Evolutionary conservation across 352 stramenopile species (phyloP).

Genomic region (Globisporangium nodosum): DNA sequence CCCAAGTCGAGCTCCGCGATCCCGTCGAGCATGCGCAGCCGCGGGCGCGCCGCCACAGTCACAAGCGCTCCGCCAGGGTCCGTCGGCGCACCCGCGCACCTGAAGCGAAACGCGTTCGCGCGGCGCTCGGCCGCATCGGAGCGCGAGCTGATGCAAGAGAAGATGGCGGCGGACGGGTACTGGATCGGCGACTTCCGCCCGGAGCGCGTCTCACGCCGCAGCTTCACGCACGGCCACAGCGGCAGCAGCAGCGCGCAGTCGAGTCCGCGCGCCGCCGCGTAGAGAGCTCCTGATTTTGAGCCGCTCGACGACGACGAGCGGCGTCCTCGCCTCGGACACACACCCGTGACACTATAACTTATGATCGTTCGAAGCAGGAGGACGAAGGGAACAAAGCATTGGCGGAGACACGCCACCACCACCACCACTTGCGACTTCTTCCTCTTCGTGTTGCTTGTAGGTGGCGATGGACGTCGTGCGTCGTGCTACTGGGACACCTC

Average conservation of each 20-base stretch:
- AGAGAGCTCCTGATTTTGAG: not conserved
- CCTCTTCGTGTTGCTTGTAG: slow-evolving; percentile 8
- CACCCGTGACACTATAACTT: not conserved
- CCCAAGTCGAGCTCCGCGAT: not conserved
- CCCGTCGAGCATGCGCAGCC: not conserved
- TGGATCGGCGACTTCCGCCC: slow-evolving; percentile 72
- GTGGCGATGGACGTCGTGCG: too few species aligned
- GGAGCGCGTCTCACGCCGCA: slow-evolving; percentile 29
- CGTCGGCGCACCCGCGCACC: not conserved
- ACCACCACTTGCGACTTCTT: slow-evolving; percentile 4
- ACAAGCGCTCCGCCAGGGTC: slow-evolving; percentile 8
- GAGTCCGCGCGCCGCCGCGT: slow-evolving; percentile 2
- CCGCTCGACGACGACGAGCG: too few species aligned
- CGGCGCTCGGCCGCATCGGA: slow-evolving; percentile 25
- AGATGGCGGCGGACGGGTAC: slow-evolving; percentile 62
- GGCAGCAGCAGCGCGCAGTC: slow-evolving; percentile 10
- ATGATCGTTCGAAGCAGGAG: not conserved
- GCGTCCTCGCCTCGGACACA: not conserved
- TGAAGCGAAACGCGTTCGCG: slow-evolving; percentile 21
- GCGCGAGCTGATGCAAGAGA: slow-evolving; percentile 45
- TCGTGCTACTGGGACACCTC: slow-evolving; percentile 7
- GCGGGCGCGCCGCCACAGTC: slow-evolving; percentile 6
- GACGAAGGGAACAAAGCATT: not conserved
- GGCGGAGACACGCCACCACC: not conserved
- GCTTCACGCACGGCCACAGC: slow-evolving; percentile 5